A percentile compares a stretch with the other conserved stretches of the same genome.
Conservation (phyloP, 192 early-diverging fungal species). For the Chytriomyces sp. region DNA sequence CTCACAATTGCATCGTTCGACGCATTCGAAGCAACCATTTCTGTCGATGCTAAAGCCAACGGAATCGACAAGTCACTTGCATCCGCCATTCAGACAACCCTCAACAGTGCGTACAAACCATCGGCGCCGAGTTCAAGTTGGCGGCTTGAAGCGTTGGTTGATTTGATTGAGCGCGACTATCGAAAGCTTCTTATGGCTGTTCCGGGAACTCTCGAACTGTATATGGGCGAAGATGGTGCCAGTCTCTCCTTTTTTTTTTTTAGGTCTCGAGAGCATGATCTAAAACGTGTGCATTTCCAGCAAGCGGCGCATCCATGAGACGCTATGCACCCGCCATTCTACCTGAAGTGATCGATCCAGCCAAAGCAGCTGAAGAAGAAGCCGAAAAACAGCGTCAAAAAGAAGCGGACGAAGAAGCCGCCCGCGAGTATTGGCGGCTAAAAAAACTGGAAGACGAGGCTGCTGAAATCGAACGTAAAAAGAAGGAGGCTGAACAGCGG, state of each 20-base stretch:
- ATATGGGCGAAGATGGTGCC: constrained; percentile 9
- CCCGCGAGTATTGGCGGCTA: background rate
- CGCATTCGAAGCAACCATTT: background rate
- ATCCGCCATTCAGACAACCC: background rate
- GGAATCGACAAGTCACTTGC: background rate
- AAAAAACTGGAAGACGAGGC: constrained; percentile 1
- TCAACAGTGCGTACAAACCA: background rate
- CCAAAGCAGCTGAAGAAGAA: background rate
- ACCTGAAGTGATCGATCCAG: background rate
- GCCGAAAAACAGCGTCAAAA: background rate
- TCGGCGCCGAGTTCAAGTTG: background rate
- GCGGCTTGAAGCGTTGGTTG: background rate
- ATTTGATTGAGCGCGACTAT: background rate
- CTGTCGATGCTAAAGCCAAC: background rate
- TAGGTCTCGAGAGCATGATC: no score
- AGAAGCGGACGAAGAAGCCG: background rate
- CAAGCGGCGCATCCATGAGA: background rate
- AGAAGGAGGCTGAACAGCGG: background rate
- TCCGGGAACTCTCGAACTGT: background rate
- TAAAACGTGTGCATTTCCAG: no score
- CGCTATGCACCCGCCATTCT: background rate
- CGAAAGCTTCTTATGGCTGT: background rate
- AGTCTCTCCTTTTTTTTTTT: no score
- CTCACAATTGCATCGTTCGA: constrained; percentile 1
- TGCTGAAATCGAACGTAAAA: background rate